phyloP scores from a whole-genome alignment of 306 rosid genomes.

The Dicorynia guianensis region DNA sequence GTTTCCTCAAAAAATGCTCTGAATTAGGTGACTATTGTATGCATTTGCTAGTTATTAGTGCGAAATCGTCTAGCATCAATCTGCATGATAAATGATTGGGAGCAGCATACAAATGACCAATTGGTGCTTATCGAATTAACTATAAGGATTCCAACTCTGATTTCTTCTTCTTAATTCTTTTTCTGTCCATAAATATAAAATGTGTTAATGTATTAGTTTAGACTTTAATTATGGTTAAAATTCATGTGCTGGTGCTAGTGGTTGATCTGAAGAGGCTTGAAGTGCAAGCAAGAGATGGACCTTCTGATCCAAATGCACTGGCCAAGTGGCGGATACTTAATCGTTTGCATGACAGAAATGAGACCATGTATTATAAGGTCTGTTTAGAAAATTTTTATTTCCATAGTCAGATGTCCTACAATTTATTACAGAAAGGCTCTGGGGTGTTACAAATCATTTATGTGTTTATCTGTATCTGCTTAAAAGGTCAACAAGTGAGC shows the following conservation, averaged over 20 bases:
- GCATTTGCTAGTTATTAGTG: neutral
- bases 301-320: slow-evolving; percentile 92
- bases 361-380: slow-evolving; percentile 96
- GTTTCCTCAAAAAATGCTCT: slow-evolving; percentile 1
- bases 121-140: slow-evolving; percentile 12
- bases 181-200: slow-evolving; percentile 12
- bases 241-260: slow-evolving; percentile 65
- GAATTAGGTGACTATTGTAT: neutral
- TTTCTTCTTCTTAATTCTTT: neutral
- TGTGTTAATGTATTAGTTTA: neutral
- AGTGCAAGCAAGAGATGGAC: slow-evolving; percentile 98
- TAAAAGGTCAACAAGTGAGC: slow-evolving; percentile 3
- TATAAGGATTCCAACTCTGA: slow-evolving; percentile 23
- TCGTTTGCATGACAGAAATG: slow-evolving; percentile 97
- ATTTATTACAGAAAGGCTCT: slow-evolving; percentile 5
- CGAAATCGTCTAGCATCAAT: slow-evolving; percentile 3
- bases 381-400: slow-evolving; percentile 38
- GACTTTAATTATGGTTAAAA: slow-evolving; percentile 13
- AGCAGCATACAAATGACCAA: slow-evolving; percentile 3
- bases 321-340: slow-evolving; percentile 99
- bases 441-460: neutral
- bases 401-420: slow-evolving; percentile 24
- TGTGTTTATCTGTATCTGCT: slow-evolving; percentile 16
- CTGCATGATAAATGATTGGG: slow-evolving; percentile 1
- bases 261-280: slow-evolving; percentile 90